Percentiles rank a stretch among this genome's conserved stretches.
Conservation (phyloP, 2,329 filamentous ascomycete genomes). For the Cladosporium phlei region DNA sequence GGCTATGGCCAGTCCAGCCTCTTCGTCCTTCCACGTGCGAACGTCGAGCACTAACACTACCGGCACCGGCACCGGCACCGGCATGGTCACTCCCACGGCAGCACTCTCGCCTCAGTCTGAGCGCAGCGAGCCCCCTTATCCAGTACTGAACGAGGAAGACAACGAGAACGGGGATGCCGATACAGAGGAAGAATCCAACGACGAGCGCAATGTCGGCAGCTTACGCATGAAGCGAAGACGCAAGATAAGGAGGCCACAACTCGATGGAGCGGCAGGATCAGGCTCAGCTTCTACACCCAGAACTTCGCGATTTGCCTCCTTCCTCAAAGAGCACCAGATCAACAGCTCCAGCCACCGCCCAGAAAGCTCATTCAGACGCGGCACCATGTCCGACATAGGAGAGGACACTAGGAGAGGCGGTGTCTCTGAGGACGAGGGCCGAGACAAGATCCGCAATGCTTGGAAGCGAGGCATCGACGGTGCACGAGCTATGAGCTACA, state of each 20-base stretch:
- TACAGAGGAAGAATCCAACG: conserved; percentile 59
- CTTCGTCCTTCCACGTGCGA: conserved; percentile 15
- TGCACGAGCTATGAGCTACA: conserved; percentile 45
- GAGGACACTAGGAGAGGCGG: conserved; percentile 42
- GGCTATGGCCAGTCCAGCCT: conserved; percentile 23
- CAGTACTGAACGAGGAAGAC: conserved; percentile 34
- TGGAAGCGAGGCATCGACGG: conserved; percentile 45
- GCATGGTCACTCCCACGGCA: conserved; percentile 20
- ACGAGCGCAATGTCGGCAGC: conserved; percentile 19
- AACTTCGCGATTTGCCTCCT: conserved; percentile 45
- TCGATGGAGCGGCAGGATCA: conserved; percentile 51
- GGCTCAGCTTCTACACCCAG: conserved; percentile 65
- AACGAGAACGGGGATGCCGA: conserved; percentile 83
- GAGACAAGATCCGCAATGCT: conserved; percentile 44
- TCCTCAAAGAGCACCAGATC: conserved; percentile 45
- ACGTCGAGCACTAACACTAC: conserved; percentile 19
- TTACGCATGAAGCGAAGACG: conserved; percentile 42
- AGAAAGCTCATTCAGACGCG: conserved; percentile 51
- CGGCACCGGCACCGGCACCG: conserved; percentile 19
- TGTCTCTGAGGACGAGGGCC: conserved; percentile 49
- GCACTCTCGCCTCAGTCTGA: conserved; percentile 30
- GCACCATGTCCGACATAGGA: conserved; percentile 40
- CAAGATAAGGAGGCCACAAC: conserved; percentile 55
- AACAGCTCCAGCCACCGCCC: conserved; percentile 53
- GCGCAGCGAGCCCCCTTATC: conserved; percentile 28